Percentiles rank a stretch among this genome's conserved stretches.
These are phyloP conservation scores for Poterioochromonas sp. DNA, from an alignment of 352 stramenopile species.

Conservation along the genomic window DNA sequence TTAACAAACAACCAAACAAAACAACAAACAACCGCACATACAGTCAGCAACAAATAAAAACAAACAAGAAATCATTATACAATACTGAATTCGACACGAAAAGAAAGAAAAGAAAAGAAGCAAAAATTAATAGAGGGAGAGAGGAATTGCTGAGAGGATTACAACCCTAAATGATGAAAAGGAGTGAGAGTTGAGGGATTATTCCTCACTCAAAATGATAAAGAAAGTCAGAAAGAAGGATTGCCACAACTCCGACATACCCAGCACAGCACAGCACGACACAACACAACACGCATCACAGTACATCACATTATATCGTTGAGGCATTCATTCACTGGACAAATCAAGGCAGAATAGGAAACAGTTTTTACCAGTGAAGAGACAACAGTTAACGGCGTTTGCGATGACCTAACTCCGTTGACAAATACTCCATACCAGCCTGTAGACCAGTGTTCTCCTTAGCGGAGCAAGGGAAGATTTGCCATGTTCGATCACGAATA, in stretches of 20 bases:
- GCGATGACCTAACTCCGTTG: background rate
- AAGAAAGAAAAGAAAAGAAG: background rate
- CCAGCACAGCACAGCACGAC: too few species aligned
- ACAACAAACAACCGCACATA: background rate
- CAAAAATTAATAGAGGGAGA: background rate
- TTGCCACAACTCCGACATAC: too few species aligned
- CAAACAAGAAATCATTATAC: background rate
- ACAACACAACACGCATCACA: too few species aligned
- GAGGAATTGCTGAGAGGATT: background rate
- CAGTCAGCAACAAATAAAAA: background rate
- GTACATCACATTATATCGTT: background rate
- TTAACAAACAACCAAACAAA: background rate
- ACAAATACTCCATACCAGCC: slow-evolving; percentile 8
- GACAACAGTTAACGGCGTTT: background rate
- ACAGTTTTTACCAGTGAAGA: background rate
- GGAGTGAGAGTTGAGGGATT: background rate
- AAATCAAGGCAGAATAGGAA: background rate
- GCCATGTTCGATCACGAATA: slow-evolving; percentile 73
- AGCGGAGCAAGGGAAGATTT: slow-evolving; percentile 76
- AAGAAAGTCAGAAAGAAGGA: background rate
- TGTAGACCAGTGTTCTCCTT: slow-evolving; percentile 75
- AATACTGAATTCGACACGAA: background rate
- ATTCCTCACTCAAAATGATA: background rate
- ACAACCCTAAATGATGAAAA: background rate
- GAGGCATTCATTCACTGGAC: background rate